phyloP scores from a whole-genome alignment of 163 green algal species.

The Scenedesmus sp. region DNA sequence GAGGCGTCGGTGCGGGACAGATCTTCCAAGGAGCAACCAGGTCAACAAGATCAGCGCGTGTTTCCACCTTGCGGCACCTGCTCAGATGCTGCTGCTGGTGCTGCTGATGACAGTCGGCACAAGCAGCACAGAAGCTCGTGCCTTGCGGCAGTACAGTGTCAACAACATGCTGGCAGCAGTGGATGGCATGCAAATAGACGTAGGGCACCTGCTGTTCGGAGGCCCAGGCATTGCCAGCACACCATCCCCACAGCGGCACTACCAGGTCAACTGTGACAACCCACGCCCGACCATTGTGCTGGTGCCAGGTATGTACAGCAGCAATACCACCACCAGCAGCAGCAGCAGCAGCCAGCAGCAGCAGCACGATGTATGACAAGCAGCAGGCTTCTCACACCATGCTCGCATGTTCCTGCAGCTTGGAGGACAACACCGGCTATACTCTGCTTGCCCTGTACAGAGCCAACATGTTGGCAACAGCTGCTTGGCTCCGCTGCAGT shows the following conservation, averaged over 20 bases:
- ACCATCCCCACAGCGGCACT: background rate
- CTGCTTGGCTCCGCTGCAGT: background rate
- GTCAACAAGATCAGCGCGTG: background rate
- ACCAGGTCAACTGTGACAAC: constrained; percentile 2
- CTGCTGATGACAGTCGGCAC: background rate
- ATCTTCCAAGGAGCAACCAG: background rate
- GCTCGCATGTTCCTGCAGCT: no score
- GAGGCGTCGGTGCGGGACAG: background rate
- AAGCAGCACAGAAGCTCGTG: background rate
- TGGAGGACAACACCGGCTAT: no score
- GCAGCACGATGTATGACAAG: no score
- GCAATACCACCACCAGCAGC: background rate
- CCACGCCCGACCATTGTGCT: background rate
- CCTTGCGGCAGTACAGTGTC: background rate
- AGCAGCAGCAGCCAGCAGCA: background rate
- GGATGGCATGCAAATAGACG: background rate
- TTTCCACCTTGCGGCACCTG: background rate
- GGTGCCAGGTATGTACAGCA: background rate
- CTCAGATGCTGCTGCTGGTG: background rate
- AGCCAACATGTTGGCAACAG: no score
- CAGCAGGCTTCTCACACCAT: no score
- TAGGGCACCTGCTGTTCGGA: background rate
- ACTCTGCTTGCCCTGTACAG: no score
- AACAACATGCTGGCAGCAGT: constrained; percentile 5
- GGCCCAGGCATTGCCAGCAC: background rate